Evolutionary conservation across 257 asterid species (phyloP).

Genomic region (Thymus quinquecostatus): DNA sequence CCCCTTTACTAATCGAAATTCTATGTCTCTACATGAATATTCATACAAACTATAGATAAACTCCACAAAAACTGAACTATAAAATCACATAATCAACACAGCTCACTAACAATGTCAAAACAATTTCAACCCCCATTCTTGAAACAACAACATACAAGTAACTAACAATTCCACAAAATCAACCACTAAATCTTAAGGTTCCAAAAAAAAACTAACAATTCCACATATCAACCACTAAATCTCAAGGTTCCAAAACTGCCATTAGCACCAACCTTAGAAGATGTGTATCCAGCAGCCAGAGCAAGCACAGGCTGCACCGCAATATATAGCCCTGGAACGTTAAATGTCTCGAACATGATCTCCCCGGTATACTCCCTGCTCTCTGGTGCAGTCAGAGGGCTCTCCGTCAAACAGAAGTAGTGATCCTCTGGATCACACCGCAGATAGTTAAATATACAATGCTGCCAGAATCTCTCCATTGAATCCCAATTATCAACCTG

Average conservation of each 20-base stretch:
- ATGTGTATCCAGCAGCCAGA: slow-evolving; percentile 96
- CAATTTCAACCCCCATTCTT: slow-evolving; percentile 1
- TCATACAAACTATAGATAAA: not conserved
- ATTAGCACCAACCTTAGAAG: slow-evolving; percentile 77
- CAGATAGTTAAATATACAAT: slow-evolving; percentile 79
- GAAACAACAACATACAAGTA: slow-evolving; percentile 9
- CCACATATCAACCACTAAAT: slow-evolving; percentile 20
- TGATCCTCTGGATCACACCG: slow-evolving; percentile 99
- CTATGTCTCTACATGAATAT: slow-evolving; percentile 4
- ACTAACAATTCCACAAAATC: slow-evolving; percentile 24
- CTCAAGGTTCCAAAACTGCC: slow-evolving; percentile 11
- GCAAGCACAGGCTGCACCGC: slow-evolving; percentile 99
- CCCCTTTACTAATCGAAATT: not conserved
- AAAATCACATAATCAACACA: not conserved
- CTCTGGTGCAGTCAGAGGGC: slow-evolving; percentile 97
- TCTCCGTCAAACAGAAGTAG: slow-evolving; percentile 90
- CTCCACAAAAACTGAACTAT: not conserved
- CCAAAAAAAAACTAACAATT: slow-evolving; percentile 4
- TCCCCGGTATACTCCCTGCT: slow-evolving; percentile 93
- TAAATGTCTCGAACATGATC: slow-evolving; percentile 97
- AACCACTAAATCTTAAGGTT: slow-evolving; percentile 9
- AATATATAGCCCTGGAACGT: slow-evolving; percentile 91
- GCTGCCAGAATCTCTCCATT: slow-evolving; percentile 99
- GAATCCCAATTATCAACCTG: slow-evolving; percentile 97
- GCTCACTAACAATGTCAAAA: not conserved